These are phyloP conservation scores for Tolypocladium amazonense DNA, from an alignment of 2,329 filamentous ascomycete genomes.

Conservation along the genomic window DNA sequence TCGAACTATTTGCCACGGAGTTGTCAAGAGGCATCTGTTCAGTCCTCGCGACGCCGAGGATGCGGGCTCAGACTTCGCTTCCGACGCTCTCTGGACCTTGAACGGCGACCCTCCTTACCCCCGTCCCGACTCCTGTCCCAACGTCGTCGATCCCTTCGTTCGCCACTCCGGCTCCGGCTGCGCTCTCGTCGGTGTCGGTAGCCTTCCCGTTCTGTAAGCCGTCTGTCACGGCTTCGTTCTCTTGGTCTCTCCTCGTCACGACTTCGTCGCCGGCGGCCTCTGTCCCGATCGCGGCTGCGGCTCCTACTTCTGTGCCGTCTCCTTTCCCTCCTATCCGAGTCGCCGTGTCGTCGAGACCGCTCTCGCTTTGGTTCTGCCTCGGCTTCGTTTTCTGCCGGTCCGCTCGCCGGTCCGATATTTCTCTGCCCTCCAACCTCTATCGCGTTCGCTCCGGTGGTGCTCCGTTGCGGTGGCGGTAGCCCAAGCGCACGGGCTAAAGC, in stretches of 20 bases:
- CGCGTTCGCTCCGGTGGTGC: slow-evolving; percentile 54
- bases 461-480: slow-evolving; percentile 55
- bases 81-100: slow-evolving; percentile 9
- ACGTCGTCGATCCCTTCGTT: slow-evolving; percentile 1
- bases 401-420: slow-evolving; percentile 17
- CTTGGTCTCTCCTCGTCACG: slow-evolving; percentile 14
- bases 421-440: slow-evolving; percentile 45
- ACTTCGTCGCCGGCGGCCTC: slow-evolving; percentile 19
- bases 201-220: slow-evolving; percentile 3
- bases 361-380: slow-evolving; percentile 15
- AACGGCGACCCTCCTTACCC: slow-evolving; percentile 12
- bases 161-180: slow-evolving; percentile 8
- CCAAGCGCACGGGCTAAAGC: slow-evolving; percentile 78
- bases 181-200: slow-evolving; percentile 5
- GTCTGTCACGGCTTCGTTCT: slow-evolving; percentile 7
- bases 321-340: slow-evolving; percentile 19
- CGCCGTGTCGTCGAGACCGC: slow-evolving; percentile 18
- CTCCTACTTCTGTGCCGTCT: slow-evolving; percentile 24
- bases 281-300: slow-evolving; percentile 15
- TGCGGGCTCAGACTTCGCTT: slow-evolving; percentile 3
- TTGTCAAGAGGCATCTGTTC: neutral
- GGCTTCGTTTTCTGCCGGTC: slow-evolving; percentile 13
- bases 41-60: neutral
- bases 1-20: neutral
- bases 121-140: slow-evolving; percentile 8